Base-by-base conservation (phyloP, 148 eudicot genomes). In the Vaccinium corymbosum region DNA sequence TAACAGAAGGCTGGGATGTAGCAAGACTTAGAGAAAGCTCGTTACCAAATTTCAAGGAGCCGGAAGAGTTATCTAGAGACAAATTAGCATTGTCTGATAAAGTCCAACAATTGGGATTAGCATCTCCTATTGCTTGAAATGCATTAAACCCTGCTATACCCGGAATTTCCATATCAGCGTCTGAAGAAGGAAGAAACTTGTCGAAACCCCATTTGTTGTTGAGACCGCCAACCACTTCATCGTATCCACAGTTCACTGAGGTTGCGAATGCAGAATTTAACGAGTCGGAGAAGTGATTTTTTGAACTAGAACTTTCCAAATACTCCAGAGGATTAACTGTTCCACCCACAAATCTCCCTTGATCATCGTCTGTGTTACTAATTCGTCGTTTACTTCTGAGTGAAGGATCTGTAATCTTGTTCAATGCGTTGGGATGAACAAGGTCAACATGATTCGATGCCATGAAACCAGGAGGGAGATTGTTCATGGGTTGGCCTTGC, bases 1-100 rank as follows among this genome's bases (percentile, higher is more conserved):
- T 38, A 79, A 90, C 85, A 77, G 91, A 83, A 76, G 92, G 90
- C 73, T 85, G 84, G 83, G 82, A 86, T 61, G 93, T 88, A 12
- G 94, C 87, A 72, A 93, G 94, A 86, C 93, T 91, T 16, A 89
- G 86, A 14, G 95, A 92, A 38, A 95, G 90, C 87, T 91, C 92
- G 71, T 88, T 91, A 53, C 90, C 89, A 27, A 81, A 83, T 29
- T 61, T 83, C 4, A 91, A 83, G 6, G 90, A 84, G 82, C 90
- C 90, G 55, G 83, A 88, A 59, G 89, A 86, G 84, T 83, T 82
- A 82, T 83, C 81, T 19, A 89, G 66, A 52, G 85, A 85, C 74
- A 86, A 25, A 70, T 83, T 84, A 14, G 59, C 56, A 72, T 83
- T 87, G 59, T 82, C 85, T 66, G 87, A 84, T 49, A 91, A 59